Base-by-base conservation (phyloP, 2,329 filamentous ascomycete genomes). In the Podosphaera aphanis region DNA sequence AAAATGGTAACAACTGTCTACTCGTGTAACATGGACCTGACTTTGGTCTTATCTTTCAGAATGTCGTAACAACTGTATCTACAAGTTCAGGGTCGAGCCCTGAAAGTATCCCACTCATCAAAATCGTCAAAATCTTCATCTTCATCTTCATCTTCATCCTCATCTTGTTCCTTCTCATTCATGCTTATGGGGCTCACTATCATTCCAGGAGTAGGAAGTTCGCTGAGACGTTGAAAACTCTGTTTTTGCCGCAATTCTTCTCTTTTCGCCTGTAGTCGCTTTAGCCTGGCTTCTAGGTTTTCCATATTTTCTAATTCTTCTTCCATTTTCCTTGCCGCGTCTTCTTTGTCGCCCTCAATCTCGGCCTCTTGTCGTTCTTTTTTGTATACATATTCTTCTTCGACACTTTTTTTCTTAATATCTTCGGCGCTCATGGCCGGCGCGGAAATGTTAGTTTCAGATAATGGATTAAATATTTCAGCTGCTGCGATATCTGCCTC, bases 231-330 rank as follows among this genome's bases (percentile, higher is more conserved):
- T n/a, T 42, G 15, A 11, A 27, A 13, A 19, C 16, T 36, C 11
- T 19, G 60, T 48, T 61, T 61, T 33, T 54, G 55, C 40, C 73
- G 66, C 49, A 86, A 58, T 46, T 74, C 73, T 56, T 86, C 82
- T 41, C 81, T 67, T 59, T 74, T 75, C 56, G 82, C 74, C 57
- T 81, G 79, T 46, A 88, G 61, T 49, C 67, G 69, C 48, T 68
- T 67, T 11, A 88, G 78, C 5, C 81, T 71, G 44, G 73, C 72
- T 59, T 88, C 83, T 40, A 88, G 67, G 56, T 77, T 73, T 57
- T 81, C 77, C 82, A 88, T 88, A 57, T 85, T 77, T 48, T 84
- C 81, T 52, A 88, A 80, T 59, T 88, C 83, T 36, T 77, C 73
- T 60, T 84, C 79, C 47, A 86, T 62, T 25, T 78, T 74, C 19